Evolutionary conservation across 306 rosid genomes (phyloP).

Genomic region (Macrotyloma uniflorum): DNA sequence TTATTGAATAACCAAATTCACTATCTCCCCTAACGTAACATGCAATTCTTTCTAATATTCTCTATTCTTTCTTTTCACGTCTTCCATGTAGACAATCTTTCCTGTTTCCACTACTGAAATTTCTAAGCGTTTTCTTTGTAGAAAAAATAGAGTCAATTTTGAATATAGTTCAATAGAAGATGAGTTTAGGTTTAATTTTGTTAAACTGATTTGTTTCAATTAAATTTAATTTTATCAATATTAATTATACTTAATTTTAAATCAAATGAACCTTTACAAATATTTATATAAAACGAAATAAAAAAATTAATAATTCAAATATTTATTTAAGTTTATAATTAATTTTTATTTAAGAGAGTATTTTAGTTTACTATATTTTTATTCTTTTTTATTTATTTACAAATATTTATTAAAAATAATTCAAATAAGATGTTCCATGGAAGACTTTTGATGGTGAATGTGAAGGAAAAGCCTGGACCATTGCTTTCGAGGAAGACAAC

Average conservation of each 20-base stretch:
- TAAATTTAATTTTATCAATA: background rate
- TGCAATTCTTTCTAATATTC: too few relatives aligned
- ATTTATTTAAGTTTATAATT: background rate
- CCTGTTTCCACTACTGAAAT: too few relatives aligned
- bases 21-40: too few relatives aligned
- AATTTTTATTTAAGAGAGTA: background rate
- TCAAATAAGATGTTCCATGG: slow-evolving; percentile 16
- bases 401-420: background rate
- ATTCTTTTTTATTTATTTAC: background rate
- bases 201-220: too few relatives aligned
- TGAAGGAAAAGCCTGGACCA: slow-evolving; percentile 32
- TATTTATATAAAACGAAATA: background rate
- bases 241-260: background rate
- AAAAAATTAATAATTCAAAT: too few relatives aligned
- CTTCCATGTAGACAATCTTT: too few relatives aligned
- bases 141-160: background rate
- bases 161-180: too few relatives aligned
- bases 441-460: slow-evolving; percentile 28
- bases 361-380: background rate
- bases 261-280: background rate
- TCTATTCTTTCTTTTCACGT: too few relatives aligned
- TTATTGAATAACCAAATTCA: too few relatives aligned
- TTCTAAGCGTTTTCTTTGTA: background rate
- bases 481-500: slow-evolving; percentile 33
- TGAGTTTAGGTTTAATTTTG: too few relatives aligned